Conservation (phyloP, 2,329 filamentous ascomycete species). For the Penicillium sp. region DNA sequence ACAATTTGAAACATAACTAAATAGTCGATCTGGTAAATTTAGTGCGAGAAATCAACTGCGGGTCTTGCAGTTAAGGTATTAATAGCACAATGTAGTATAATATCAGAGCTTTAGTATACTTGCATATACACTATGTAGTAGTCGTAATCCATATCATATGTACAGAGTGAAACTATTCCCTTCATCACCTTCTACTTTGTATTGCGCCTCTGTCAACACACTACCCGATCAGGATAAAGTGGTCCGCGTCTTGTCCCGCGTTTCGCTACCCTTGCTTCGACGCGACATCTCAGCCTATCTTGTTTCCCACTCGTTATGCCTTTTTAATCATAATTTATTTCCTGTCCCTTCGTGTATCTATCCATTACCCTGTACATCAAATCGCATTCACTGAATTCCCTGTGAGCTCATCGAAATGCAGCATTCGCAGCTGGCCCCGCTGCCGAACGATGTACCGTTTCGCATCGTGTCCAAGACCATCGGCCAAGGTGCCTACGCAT, state of each 20-base stretch:
- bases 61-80: conserved; percentile 4
- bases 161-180: not conserved
- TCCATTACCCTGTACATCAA: not conserved
- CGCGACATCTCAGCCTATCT: conserved; percentile 21
- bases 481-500: conserved; percentile 94
- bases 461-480: conserved; percentile 95
- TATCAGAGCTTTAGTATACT: not conserved
- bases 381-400: not conserved
- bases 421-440: conserved; percentile 83
- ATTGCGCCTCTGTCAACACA: conserved; percentile 25
- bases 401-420: conserved; percentile 46
- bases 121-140: not conserved
- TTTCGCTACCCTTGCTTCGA: conserved; percentile 18
- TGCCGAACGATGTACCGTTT: conserved; percentile 83
- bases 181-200: not conserved
- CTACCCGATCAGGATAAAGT: conserved; percentile 39
- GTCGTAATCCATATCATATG: not conserved
- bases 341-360: conserved; percentile 9
- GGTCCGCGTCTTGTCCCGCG: conserved; percentile 30
- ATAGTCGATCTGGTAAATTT: not conserved
- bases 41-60: conserved; percentile 2
- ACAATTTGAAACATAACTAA: not conserved
- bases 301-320: conserved; percentile 5
- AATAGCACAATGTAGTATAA: not conserved
- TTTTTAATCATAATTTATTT: not conserved